Evolutionary conservation across 2,329 filamentous ascomycete species (phyloP).

Genomic region (Epicoccum sorghinum): DNA sequence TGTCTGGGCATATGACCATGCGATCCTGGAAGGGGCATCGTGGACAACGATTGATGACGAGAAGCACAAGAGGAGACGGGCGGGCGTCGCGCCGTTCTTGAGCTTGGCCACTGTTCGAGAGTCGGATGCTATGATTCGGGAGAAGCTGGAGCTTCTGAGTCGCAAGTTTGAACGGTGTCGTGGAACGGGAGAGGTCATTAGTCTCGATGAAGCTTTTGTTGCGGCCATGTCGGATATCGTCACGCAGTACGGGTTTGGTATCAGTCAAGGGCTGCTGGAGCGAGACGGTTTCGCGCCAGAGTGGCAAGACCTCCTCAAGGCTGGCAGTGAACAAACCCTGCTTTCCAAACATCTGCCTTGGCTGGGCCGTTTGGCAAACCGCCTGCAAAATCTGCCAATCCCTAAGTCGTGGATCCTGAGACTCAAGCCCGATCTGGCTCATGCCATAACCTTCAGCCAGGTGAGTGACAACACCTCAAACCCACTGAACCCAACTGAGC

Average conservation of each 20-base stretch:
- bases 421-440: too few relatives aligned
- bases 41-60: neutral
- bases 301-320: neutral
- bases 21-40: neutral
- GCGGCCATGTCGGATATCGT: neutral
- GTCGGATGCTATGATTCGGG: too few relatives aligned
- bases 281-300: neutral
- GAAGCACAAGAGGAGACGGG: neutral
- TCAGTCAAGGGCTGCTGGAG: neutral
- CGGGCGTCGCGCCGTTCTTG: neutral
- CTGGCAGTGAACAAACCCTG: too few relatives aligned
- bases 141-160: too few relatives aligned
- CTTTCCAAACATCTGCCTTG: too few relatives aligned
- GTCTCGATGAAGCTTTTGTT: constrained; percentile 1
- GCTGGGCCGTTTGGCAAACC: too few relatives aligned
- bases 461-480: too few relatives aligned
- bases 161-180: neutral
- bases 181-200: neutral
- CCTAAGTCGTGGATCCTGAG: too few relatives aligned
- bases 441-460: too few relatives aligned
- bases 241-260: constrained; percentile 1
- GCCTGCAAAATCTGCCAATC: too few relatives aligned
- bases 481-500: too few relatives aligned
- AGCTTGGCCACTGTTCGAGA: too few relatives aligned
- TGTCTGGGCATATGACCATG: constrained; percentile 14